Evolutionary conservation across 805 yeast genomes (phyloP), one percentile per base, ranked within the genome.

Genomic region (Diddensiella transvaalensis): DNA sequence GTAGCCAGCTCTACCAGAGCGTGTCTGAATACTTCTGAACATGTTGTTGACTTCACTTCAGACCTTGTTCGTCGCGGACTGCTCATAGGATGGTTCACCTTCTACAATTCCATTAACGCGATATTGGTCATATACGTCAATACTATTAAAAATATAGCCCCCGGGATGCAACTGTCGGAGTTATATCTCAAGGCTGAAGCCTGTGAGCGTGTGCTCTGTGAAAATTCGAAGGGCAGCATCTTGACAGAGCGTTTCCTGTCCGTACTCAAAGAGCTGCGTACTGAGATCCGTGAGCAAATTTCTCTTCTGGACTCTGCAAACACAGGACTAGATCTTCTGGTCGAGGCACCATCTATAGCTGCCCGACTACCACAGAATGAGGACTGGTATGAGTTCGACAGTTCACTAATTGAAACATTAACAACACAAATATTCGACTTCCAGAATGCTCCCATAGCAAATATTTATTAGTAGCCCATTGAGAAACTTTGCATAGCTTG

Each of bases 31-130:
- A 44, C 38, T 4, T 44, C 40, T 22, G 18, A 37, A 13, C 40
- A 13, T 11, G 40, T 44, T 19, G 32, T 44, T 17, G 29, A 37
- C 19, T 32, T 29, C 40, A 35, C 40, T 3, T 5, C 38, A 3
- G 47, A 44, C 17, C 19, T 44, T 21, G 47, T 44, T 11, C 30
- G 38, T 15, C 38, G 47, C 5, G 47, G 47, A 13, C 39, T 44
- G 30, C 47, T 44, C 10, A 37, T 37, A 22, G 47, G 47, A 2
- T 44, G 47, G 47, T 44, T 44, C 32, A 44, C 38, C 18, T 30
- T 44, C 4, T 44, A 44, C 41, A 44, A 44, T 33, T 44, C 40
- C 41, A 44, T 44, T 41, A 44, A 44, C 33, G 47, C 47, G 10
- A 24, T 44, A 4, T 21, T 44, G 8, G 47, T 44, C 22, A 39